Evolutionary conservation across 2,329 filamentous ascomycete genomes (phyloP).

Genomic region (Trichoderma breve): DNA sequence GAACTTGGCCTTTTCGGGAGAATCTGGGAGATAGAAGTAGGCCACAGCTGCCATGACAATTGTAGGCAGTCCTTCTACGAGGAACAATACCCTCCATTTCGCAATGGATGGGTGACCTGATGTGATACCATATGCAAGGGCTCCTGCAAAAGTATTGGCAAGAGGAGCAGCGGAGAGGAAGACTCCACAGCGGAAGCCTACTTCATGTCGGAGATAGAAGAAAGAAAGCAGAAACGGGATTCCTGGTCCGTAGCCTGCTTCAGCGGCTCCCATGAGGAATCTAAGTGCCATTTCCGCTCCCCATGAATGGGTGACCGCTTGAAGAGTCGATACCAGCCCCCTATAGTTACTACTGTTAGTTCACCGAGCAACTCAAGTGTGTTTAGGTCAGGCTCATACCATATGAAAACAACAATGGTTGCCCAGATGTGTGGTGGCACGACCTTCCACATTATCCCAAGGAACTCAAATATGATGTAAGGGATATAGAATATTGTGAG

Average conservation of each 20-base stretch:
- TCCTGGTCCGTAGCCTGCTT: slow-evolving; percentile 31
- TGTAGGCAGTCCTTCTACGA: slow-evolving; percentile 33
- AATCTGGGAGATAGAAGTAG: slow-evolving; percentile 34
- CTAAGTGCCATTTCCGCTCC: slow-evolving; percentile 26
- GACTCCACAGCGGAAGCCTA: slow-evolving; percentile 31
- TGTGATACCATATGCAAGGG: slow-evolving; percentile 35
- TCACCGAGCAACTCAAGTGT: neutral
- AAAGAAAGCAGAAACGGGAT: slow-evolving; percentile 34
- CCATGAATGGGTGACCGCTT: slow-evolving; percentile 25
- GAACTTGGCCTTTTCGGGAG: slow-evolving; percentile 30
- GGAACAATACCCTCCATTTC: slow-evolving; percentile 33
- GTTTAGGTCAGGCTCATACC: slow-evolving; percentile 18
- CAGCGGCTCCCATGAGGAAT: slow-evolving; percentile 31
- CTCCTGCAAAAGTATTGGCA: slow-evolving; percentile 35
- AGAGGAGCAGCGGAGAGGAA: slow-evolving; percentile 32
- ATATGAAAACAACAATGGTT: slow-evolving; percentile 25
- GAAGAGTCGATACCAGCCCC: slow-evolving; percentile 25
- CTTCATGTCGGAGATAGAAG: slow-evolving; percentile 35
- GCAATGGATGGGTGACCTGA: slow-evolving; percentile 28
- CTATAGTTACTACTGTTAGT: neutral
- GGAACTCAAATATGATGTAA: slow-evolving; percentile 28
- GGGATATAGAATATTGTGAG: slow-evolving; percentile 30
- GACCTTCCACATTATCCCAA: slow-evolving; percentile 28
- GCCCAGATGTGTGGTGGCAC: slow-evolving; percentile 27
- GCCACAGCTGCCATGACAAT: slow-evolving; percentile 30